These are phyloP conservation scores for Solanum dulcamara DNA, from an alignment of 257 asterid species.

Conservation along the genomic window DNA sequence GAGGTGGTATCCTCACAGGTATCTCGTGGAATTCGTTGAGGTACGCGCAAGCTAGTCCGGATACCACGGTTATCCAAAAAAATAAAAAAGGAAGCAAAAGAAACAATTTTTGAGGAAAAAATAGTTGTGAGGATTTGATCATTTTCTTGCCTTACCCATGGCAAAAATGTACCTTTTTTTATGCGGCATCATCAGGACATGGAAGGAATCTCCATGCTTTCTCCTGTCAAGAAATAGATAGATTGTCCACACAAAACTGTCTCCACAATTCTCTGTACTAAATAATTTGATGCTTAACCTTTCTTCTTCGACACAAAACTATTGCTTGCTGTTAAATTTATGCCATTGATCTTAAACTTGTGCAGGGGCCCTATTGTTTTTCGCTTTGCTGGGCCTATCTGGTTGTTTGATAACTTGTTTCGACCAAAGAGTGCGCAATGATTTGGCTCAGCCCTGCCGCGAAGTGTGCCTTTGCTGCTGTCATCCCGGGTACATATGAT, in stretches of 20 bases:
- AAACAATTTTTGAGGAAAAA: not conserved
- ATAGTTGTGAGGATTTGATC: not conserved
- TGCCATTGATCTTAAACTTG: not conserved
- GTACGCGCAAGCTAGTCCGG: not conserved
- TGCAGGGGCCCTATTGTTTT: slow-evolving; percentile 82
- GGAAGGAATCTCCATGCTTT: not conserved
- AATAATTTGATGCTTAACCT: not conserved
- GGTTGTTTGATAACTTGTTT: slow-evolving; percentile 94
- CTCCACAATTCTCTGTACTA: not conserved
- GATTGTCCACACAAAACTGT: not conserved
- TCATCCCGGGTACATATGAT: slow-evolving; percentile 72
- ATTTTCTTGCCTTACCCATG: not conserved
- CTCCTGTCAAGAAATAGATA: not conserved
- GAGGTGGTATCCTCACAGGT: not conserved
- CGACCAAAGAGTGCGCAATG: slow-evolving; percentile 88
- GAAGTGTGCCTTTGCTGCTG: slow-evolving; percentile 94
- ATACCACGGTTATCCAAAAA: not conserved
- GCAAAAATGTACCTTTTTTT: not conserved
- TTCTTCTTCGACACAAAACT: not conserved
- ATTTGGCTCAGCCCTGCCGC: slow-evolving; percentile 95
- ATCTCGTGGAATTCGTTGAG: not conserved
- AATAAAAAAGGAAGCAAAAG: not conserved
- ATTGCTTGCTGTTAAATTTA: not conserved
- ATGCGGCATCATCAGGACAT: not conserved
- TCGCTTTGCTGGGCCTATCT: slow-evolving; percentile 76